These are phyloP conservation scores for Mycogone perniciosa DNA, from an alignment of 2,329 filamentous ascomycete species.

Conservation along the genomic window DNA sequence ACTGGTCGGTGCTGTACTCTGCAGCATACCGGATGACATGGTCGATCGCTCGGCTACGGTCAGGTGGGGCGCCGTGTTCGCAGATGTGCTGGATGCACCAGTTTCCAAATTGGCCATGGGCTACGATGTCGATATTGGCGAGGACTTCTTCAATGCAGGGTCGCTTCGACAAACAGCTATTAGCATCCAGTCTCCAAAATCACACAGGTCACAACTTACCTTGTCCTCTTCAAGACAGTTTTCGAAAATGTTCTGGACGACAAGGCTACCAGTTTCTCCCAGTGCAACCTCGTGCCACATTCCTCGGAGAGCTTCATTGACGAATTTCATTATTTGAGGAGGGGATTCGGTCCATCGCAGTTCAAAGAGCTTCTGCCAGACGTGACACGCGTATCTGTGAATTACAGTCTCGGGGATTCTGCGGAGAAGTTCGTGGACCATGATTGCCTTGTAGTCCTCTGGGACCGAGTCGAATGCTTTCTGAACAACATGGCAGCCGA, in stretches of 20 bases:
- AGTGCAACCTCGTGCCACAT: conserved; percentile 99
- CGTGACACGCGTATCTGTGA: conserved; percentile 96
- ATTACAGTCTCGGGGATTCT: conserved; percentile 97
- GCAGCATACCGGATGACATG: conserved; percentile 90
- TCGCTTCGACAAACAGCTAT: conserved; percentile 51
- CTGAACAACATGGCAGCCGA: conserved; percentile 96
- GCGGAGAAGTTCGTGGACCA: conserved; percentile 96
- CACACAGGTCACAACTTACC: conserved; percentile 44
- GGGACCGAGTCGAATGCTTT: conserved; percentile 98
- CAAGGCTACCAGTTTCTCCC: conserved; percentile 93
- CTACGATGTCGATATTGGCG: conserved; percentile 88
- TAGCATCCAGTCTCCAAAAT: conserved; percentile 11
- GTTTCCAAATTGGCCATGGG: conserved; percentile 96
- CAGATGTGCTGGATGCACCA: conserved; percentile 99
- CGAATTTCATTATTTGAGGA: conserved; percentile 96
- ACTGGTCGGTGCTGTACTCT: conserved; percentile 98
- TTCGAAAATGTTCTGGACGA: conserved; percentile 99
- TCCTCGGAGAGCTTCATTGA: conserved; percentile 87
- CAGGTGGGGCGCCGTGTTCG: conserved; percentile 85
- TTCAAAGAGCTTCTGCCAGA: conserved; percentile 99
- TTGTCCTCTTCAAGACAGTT: conserved; percentile 99
- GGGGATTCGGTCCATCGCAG: conserved; percentile 91
- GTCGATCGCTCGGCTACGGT: conserved; percentile 89
- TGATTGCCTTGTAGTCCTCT: conserved; percentile 94
- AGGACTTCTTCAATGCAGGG: conserved; percentile 97